Base-by-base conservation (phyloP, 345 rosid genomes). In the Trapa bicornis region DNA sequence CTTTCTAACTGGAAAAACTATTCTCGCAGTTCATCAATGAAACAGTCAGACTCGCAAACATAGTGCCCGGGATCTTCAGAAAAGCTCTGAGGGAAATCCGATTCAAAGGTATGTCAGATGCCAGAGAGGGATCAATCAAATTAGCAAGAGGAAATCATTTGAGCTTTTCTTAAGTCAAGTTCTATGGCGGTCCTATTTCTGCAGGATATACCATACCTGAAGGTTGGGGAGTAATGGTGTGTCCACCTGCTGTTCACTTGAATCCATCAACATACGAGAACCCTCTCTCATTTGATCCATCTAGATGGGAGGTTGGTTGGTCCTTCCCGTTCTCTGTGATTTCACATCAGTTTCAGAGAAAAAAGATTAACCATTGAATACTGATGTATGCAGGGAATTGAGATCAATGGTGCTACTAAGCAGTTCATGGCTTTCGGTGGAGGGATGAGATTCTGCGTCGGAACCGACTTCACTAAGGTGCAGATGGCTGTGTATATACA, bases 361-460 rank as follows among this genome's bases (percentile, higher is more conserved):
- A 41, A 41, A 4, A 41, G 4, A 41, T 41, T 41, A 3, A 41
- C 29, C 29, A 41, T 8, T 41, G 43, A 41, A 8, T 41, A 8
- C 29, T 22, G 29, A 22, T 22, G 29, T 22, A 22, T 13, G 29
- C 16, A 37, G 9, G 62, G 87, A 45, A 70, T 68, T 69, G 91
- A 81, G 67, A 36, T 45, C 72, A 82, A 68, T 71, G 80, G 83
- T 5, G 92, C 88, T 65, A 74, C 99, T 13, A 94, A 87, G 76
- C 72, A 78, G 58, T 94, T 92, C 83, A 87, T 92, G 96, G 96
- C 91, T 47, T 92, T 92, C 72, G 98, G 96, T 16, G 98, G 97
- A 17, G 99, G 99, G 64, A 81, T 90, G 99, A 86, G 99, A 78
- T 85, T 94, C 71, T 94, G 99, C 65, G 95, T 94, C 7, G 98